Base-by-base conservation (phyloP, 2,329 filamentous ascomycete genomes). In the Domatiomyces catenatus region DNA sequence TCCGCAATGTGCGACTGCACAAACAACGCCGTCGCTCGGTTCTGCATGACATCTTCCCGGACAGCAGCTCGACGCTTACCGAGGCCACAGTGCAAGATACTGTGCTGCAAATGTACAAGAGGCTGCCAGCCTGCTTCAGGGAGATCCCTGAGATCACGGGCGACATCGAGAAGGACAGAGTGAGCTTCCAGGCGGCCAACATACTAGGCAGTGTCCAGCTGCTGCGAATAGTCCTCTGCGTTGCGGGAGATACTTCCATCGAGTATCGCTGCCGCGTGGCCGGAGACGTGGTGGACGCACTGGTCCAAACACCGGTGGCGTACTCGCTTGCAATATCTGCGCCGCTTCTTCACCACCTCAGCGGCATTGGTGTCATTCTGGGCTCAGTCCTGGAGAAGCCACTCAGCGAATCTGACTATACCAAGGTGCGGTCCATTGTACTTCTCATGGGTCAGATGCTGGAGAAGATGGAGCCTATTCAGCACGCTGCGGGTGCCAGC, bases 121-220 rank as follows among this genome's bases (percentile, higher is more conserved):
- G 56, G 39, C 55, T 58, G 26, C 56, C 56, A 15, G 18, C 44
- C 17, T 55, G 56, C 46, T 58, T 58, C 51, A 58, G 57, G 47
- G 52, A 55, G 28, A 47, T 48, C 44, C 48, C 48, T 26, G 49
- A 52, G 36, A 46, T 58, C n/a, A 58, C 54, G 18, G 85, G 4
- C 79, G 76, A 57, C 39, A 49, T 51, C 15, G 52, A 52, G 2
- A 63, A 66, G 19, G 68, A 72, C 50, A 60, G 70, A 3, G 70
- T 67, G 52, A 67, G 69, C 1, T 75, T 74, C 32, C 72, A 75
- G 55, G 69, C 71, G 3, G 72, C 72, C 20, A 74, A 74, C 54
- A 73, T 75, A 17, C 66, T 69, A 47, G 70, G 70, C 1, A 75
- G 72, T 0, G 54, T 72, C 7, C 69, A 72, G 52, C 64, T 75